These are phyloP conservation scores for Aspergillus aculeatus DNA, from an alignment of 2,329 filamentous ascomycete species.

Conservation along the genomic window DNA sequence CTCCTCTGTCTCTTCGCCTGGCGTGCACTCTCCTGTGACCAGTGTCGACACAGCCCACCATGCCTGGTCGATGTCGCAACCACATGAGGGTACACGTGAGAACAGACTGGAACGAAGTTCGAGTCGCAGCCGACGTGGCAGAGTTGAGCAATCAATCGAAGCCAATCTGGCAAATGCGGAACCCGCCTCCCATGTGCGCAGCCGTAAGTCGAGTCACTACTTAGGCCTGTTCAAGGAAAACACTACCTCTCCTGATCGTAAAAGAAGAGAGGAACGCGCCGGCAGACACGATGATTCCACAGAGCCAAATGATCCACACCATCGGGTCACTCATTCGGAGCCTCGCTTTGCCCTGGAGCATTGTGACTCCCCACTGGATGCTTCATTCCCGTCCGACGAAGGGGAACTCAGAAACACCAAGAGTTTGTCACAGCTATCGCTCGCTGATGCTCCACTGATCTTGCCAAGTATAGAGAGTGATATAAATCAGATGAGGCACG, in stretches of 20 bases:
- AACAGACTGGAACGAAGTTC: conserved; percentile 37
- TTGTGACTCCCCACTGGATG: conserved; percentile 14
- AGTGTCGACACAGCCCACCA: conserved; percentile 24
- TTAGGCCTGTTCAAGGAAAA: conserved; percentile 65
- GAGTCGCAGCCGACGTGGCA: conserved; percentile 45
- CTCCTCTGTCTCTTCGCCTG: conserved; percentile 21
- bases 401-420: conserved; percentile 24
- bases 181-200: conserved; percentile 54
- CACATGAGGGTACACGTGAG: conserved; percentile 23
- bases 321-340: conserved; percentile 12
- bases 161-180: conserved; percentile 61
- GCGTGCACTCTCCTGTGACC: conserved; percentile 19
- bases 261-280: conserved; percentile 48
- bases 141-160: conserved; percentile 63
- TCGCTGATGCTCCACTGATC: conserved; percentile 26
- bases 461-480: conserved; percentile 15
- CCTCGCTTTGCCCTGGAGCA: conserved; percentile 13
- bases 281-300: conserved; percentile 35
- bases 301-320: conserved; percentile 16
- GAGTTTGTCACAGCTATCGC: conserved; percentile 29
- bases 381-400: conserved; percentile 12
- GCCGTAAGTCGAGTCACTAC: conserved; percentile 65
- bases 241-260: conserved; percentile 54
- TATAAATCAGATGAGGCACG: conserved; percentile 7
- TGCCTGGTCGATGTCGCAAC: conserved; percentile 23